Evolutionary conservation across 441 rosid species (phyloP), one percentile per base, ranked within the genome.

Genomic region (Flueggea neowawraea): DNA sequence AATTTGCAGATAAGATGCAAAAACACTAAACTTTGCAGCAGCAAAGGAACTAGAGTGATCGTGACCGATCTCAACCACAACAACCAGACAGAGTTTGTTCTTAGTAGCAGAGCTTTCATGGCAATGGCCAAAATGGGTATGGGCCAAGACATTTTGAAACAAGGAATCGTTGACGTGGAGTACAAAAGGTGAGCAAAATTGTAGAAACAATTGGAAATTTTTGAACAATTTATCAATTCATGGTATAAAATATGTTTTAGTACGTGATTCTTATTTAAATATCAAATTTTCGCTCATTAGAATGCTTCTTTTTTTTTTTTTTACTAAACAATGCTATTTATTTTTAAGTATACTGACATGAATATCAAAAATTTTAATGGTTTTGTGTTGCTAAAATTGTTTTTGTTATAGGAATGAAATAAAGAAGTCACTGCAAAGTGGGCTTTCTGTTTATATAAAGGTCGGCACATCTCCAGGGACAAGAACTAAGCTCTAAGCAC

Each of bases 31-130:
- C 50, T 88, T 0, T 93, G 98, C 56, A 84, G 65, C 65, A 71
- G 71, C 65, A 67, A 55, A 74, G 98, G 98, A 43, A 83, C 90
- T 9, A 77, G 55, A 47, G 88, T 93, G 58, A 77, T 83, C n/a
- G 28, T 83, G 57, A 90, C 93, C 6, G 98, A 93, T 78, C 79
- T 80, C 31, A 85, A 85, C 73, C 75, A 4, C 14, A 74, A 47
- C 60, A 93, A 90, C 74, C 59, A 69, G 28, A 90, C 97, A 0
- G 96, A 84, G 41, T 78, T 93, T 49, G 96, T 88, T 56, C 84
- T 90, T 10, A 90, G 96, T 70, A 84, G 85, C 81, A 74, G 83
- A 76, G 98, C 91, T 52, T 88, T 88, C 75, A 67, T 57, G 67
- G 91, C 90, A 58, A 85, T 93, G 97, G 90, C 97, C 57, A 85